Conservation (phyloP, 495 filamentous ascomycete genomes). For the Clavariopsis aquatica region DNA sequence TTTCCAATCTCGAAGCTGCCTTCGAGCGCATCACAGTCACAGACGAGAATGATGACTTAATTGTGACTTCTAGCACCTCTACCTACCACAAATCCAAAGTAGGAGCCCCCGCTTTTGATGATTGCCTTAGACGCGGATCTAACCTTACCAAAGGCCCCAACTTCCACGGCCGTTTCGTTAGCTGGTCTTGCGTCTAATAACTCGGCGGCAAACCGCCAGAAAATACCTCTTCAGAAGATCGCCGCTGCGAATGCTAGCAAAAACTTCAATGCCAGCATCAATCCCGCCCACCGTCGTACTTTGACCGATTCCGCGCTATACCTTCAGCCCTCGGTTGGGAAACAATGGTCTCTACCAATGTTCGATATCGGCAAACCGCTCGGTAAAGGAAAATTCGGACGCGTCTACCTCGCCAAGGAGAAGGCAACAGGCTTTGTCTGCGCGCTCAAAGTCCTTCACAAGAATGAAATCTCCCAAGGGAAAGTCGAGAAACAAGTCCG, state of each 20-base stretch:
- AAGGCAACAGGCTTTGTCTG: slow-evolving; percentile 88
- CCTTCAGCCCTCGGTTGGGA: slow-evolving; percentile 61
- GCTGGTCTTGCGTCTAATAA: slow-evolving; percentile 41
- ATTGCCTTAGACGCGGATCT: slow-evolving; percentile 21
- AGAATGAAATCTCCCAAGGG: slow-evolving; percentile 86
- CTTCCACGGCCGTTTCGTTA: slow-evolving; percentile 43
- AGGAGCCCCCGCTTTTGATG: slow-evolving; percentile 12
- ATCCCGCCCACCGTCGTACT: slow-evolving; percentile 31
- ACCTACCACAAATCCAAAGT: slow-evolving; percentile 47
- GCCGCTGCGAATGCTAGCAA: slow-evolving; percentile 39
- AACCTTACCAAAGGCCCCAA: slow-evolving; percentile 39
- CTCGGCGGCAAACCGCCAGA: slow-evolving; percentile 43
- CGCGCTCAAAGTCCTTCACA: slow-evolving; percentile 94
- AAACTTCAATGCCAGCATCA: slow-evolving; percentile 45
- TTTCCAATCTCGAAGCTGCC: slow-evolving; percentile 43
- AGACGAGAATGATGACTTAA: slow-evolving; percentile 46
- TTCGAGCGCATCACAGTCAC: slow-evolving; percentile 47
- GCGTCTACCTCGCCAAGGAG: slow-evolving; percentile 94
- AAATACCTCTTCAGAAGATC: slow-evolving; percentile 48
- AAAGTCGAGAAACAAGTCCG: slow-evolving; percentile 96
- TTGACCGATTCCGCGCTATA: slow-evolving; percentile 54
- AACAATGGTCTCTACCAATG: slow-evolving; percentile 92
- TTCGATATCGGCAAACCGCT: slow-evolving; percentile 97
- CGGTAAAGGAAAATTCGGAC: slow-evolving; percentile 96
- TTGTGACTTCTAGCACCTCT: slow-evolving; percentile 27